phyloP scores from a whole-genome alignment of 495 filamentous ascomycete species.

The Jackrogersella minutella region DNA sequence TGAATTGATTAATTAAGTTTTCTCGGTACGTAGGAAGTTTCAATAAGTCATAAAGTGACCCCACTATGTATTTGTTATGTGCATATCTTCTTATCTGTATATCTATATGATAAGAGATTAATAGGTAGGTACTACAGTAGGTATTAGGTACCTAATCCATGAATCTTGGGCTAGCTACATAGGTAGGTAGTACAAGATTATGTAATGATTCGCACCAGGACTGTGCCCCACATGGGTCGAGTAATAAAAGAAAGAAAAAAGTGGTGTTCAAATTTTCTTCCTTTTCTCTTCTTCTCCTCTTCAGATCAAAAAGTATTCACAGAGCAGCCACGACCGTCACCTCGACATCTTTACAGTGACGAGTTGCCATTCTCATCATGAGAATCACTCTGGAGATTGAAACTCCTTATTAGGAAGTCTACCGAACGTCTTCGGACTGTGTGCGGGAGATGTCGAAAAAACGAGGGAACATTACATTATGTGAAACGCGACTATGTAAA shows the following conservation, averaged over 20 bases:
- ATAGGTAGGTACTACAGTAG: no score
- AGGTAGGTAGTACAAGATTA: neutral
- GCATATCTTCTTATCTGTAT: no score
- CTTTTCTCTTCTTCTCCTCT: slow-evolving; percentile 47
- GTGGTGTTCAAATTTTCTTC: slow-evolving; percentile 10
- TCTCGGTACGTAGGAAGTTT: neutral
- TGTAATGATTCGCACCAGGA: neutral
- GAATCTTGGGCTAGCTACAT: slow-evolving; percentile 10
- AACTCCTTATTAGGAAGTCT: slow-evolving; percentile 64
- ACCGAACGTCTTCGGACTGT: slow-evolving; percentile 49
- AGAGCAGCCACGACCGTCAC: slow-evolving; percentile 62
- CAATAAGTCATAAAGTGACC: neutral
- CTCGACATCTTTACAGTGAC: slow-evolving; percentile 55
- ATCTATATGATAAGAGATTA: no score
- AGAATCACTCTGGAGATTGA: slow-evolving; percentile 56
- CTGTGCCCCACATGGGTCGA: neutral
- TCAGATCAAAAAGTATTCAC: slow-evolving; percentile 63
- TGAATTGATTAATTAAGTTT: neutral
- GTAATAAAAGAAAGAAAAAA: slow-evolving; percentile 19
- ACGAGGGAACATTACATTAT: slow-evolving; percentile 39
- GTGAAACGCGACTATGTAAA: neutral
- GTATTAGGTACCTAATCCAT: neutral
- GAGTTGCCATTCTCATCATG: slow-evolving; percentile 58
- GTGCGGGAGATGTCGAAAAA: slow-evolving; percentile 58
- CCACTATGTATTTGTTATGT: neutral